A percentile compares a stretch with the other conserved stretches of the same genome.
Evolutionary conservation across 164 flowering plant genomes (phyloP).

Genomic region (Tetrastigma voinierianum): DNA sequence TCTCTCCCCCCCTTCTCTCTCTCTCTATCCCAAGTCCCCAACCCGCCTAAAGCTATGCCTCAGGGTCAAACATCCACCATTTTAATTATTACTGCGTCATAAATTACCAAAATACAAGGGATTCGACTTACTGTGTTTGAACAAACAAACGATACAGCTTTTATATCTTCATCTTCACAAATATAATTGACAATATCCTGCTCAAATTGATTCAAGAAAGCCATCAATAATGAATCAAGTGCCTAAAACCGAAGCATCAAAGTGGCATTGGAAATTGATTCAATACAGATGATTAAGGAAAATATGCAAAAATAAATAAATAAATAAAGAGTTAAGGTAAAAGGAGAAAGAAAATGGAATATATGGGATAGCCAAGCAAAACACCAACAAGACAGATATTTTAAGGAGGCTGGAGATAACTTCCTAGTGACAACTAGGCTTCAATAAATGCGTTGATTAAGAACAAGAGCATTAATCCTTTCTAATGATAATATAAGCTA

Average conservation of each 20-base stretch:
- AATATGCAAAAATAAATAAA: background rate
- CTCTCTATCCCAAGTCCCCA: too few species aligned
- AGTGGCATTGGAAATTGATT: background rate
- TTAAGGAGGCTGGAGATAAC: too few species aligned
- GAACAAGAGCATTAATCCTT: background rate
- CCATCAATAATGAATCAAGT: background rate
- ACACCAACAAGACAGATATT: too few species aligned
- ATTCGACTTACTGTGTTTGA: conserved; percentile 33
- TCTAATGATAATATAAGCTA: background rate
- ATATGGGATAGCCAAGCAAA: too few species aligned
- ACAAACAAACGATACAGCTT: conserved; percentile 40
- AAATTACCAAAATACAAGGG: background rate
- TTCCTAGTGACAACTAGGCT: too few species aligned
- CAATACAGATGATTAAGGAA: background rate
- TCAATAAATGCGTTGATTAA: too few species aligned
- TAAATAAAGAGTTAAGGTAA: background rate
- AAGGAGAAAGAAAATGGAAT: background rate
- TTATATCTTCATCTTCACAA: conserved; percentile 48
- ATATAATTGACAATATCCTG: conserved; percentile 42
- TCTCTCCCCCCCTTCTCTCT: too few species aligned
- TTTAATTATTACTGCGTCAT: background rate
- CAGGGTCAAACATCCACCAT: too few species aligned
- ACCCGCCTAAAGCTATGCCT: too few species aligned
- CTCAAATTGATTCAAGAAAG: background rate
- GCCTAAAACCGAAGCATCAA: background rate